Evolutionary conservation across 2,329 filamentous ascomycete species (phyloP).

Genomic region (Verticillium tricorpus): DNA sequence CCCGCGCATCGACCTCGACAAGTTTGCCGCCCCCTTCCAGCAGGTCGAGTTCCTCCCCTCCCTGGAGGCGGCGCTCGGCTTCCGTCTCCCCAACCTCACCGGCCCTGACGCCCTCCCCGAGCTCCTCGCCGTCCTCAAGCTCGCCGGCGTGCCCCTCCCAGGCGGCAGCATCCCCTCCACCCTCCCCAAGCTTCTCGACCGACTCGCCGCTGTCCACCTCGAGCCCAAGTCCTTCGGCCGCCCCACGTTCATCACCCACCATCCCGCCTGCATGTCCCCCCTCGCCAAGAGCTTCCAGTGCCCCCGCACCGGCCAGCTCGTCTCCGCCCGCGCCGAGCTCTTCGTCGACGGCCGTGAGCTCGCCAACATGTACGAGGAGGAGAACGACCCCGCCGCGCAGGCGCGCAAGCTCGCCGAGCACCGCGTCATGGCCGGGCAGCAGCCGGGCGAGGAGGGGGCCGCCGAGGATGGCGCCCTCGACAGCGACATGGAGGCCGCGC

Average conservation of each 20-base stretch:
- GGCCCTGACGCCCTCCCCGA: conserved; percentile 50
- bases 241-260: conserved; percentile 84
- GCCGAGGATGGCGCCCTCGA: conserved; percentile 32
- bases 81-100: conserved; percentile 60
- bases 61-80: conserved; percentile 64
- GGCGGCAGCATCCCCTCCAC: conserved; percentile 54
- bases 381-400: conserved; percentile 88
- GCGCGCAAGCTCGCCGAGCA: conserved; percentile 71
- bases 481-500: conserved; percentile 39
- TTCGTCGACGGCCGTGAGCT: conserved; percentile 78
- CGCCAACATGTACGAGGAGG: conserved; percentile 97
- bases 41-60: conserved; percentile 78
- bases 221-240: conserved; percentile 65
- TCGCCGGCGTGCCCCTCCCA: conserved; percentile 61
- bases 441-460: conserved; percentile 17
- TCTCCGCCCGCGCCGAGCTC: conserved; percentile 80
- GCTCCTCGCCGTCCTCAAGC: conserved; percentile 46
- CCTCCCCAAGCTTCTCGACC: conserved; percentile 70
- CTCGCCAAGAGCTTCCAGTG: conserved; percentile 83
- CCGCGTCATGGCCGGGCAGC: conserved; percentile 29
- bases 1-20: conserved; percentile 40
- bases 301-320: conserved; percentile 60
- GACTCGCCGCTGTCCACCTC: conserved; percentile 69
- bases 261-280: conserved; percentile 86
- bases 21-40: conserved; percentile 53